These are phyloP conservation scores for Flaveria ramosissima DNA, from an alignment of 129 eudicot species.

Conservation along the genomic window DNA sequence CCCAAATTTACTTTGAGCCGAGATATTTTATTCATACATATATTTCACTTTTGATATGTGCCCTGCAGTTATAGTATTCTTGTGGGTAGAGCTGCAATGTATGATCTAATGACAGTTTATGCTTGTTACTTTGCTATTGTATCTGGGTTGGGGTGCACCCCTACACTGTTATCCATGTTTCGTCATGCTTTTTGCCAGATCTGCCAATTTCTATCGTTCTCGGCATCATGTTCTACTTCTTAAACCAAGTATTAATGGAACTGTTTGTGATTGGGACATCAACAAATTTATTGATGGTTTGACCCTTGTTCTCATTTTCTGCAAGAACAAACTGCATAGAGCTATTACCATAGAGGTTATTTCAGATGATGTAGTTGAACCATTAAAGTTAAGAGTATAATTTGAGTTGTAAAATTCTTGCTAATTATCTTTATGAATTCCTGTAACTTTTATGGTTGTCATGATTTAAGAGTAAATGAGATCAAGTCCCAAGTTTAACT, in stretches of 20 bases:
- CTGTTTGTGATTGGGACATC: slow-evolving; percentile 95
- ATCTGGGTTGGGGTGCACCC: slow-evolving; percentile 94
- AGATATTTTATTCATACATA: background rate
- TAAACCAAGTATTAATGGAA: slow-evolving; percentile 88
- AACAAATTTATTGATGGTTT: slow-evolving; percentile 85
- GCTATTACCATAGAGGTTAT: slow-evolving; percentile 23
- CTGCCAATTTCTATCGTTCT: slow-evolving; percentile 82
- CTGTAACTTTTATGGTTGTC: slow-evolving; percentile 18
- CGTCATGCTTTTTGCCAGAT: slow-evolving; percentile 91
- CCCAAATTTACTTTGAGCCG: background rate
- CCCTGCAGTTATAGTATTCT: slow-evolving; percentile 63
- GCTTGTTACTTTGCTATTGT: slow-evolving; percentile 97
- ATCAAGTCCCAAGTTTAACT: slow-evolving; percentile 19
- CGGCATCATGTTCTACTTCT: slow-evolving; percentile 89
- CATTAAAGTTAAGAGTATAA: slow-evolving; percentile 24
- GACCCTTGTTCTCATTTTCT: slow-evolving; percentile 25
- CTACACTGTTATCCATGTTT: slow-evolving; percentile 74
- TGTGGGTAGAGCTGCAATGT: slow-evolving; percentile 99
- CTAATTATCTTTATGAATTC: slow-evolving; percentile 18
- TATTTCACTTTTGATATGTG: background rate
- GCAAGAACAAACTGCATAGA: slow-evolving; percentile 2
- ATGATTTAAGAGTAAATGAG: slow-evolving; percentile 33
- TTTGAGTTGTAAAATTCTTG: slow-evolving; percentile 12
- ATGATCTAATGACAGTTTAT: slow-evolving; percentile 98
- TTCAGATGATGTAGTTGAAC: slow-evolving; percentile 18